phyloP scores from a whole-genome alignment of 1,284 basidiomycete genomes.

The Irpex lacteus region DNA sequence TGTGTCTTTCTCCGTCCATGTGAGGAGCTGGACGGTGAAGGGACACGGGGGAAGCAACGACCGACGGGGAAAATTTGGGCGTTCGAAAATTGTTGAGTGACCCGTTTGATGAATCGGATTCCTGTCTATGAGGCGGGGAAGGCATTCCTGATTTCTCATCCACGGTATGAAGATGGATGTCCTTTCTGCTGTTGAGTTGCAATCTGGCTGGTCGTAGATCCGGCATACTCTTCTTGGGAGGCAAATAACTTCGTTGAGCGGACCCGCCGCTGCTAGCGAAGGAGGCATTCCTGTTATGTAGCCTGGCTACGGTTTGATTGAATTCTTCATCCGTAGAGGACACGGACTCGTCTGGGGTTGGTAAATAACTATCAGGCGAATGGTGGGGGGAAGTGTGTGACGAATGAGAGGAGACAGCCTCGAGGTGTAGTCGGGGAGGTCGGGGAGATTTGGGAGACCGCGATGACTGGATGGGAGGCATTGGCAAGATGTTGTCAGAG shows the following conservation, averaged over 20 bases:
- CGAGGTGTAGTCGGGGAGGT: slow-evolving; percentile 51
- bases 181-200: slow-evolving; percentile 29
- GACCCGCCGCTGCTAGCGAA: slow-evolving; percentile 39
- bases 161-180: slow-evolving; percentile 10
- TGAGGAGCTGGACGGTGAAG: slow-evolving; percentile 45
- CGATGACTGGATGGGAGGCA: slow-evolving; percentile 11
- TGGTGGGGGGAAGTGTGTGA: slow-evolving; percentile 41
- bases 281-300: slow-evolving; percentile 60
- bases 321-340: slow-evolving; percentile 29
- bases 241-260: slow-evolving; percentile 4
- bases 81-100: slow-evolving; percentile 28
- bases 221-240: slow-evolving; percentile 75
- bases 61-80: slow-evolving; percentile 32
- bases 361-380: slow-evolving; percentile 56
- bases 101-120: slow-evolving; percentile 40
- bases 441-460: slow-evolving; percentile 37
- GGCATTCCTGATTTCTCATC: slow-evolving; percentile 39
- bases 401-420: slow-evolving; percentile 38
- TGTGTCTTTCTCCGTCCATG: slow-evolving; percentile 81
- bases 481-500: slow-evolving; percentile 29
- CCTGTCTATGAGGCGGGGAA: slow-evolving; percentile 41
- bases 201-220: slow-evolving; percentile 68
- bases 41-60: slow-evolving; percentile 39
- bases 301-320: slow-evolving; percentile 23
- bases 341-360: slow-evolving; percentile 55